Base-by-base conservation (phyloP, 148 eudicot species). In the Selenicereus undatus region DNA sequence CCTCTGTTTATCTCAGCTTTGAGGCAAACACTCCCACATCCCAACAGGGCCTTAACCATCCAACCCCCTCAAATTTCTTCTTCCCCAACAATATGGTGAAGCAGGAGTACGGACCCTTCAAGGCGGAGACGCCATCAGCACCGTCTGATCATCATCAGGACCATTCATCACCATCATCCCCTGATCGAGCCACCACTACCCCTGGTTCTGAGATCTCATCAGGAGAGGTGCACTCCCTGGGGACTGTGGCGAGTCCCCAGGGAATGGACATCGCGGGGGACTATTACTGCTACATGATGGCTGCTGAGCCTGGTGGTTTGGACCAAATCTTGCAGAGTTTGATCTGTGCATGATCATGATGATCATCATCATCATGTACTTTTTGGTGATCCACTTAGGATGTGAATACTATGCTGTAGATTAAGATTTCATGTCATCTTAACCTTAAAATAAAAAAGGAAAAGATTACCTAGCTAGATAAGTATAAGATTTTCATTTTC, bases 121-220 rank as follows among this genome's bases (percentile, higher is more conserved):
- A 24, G 68, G 68, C n/a, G 68, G 68, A 73, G 71, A 52, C 51
- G 0, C 71, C 10, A 30, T 79, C 54, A 62, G 56, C 3, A 13
- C 71, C 82, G 42, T 62, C 36, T 30, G 74, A 78, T 12, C 68
- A 62, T 62, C 26, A 62, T 62, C 27, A 64, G 68, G n/a, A 64
- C 27, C n/a, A 64, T 17, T 64, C 68, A 64, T 64, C 82, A 72
- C 20, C 82, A 73, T 42, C 62, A 22, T 74, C 76, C 58, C 76
- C 58, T 74, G 76, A 74, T 74, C 56, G 29, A n/a, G n/a, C 68
- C 2, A 22, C 69, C 29, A 64, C 68, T 4, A 64, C 69, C 18
- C 30, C 68, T 48, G 65, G 52, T 52, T 80, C 77, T 9, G 78
- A 64, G 35, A 73, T 73, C 77, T 80, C 77, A 17, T 45, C 82